These are phyloP conservation scores for Trichosporon sp. DNA, from an alignment of 1,284 basidiomycete species.

Conservation along the genomic window DNA sequence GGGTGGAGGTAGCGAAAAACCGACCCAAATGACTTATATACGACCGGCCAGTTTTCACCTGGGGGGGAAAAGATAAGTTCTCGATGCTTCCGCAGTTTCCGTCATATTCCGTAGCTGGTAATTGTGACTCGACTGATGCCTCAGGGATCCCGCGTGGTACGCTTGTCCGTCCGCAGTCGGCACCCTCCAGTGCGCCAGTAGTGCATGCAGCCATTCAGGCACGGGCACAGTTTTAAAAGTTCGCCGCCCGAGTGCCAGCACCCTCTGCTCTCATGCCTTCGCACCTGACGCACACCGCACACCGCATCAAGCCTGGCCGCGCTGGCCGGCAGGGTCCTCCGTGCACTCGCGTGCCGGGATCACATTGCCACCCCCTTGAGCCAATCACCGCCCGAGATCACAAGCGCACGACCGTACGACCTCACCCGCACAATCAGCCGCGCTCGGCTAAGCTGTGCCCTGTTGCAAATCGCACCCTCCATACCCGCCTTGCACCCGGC, in stretches of 20 bases:
- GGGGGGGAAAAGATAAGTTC: background rate
- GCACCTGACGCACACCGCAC: background rate
- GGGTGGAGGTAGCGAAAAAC: constrained; percentile 4
- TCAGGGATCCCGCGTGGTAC: too few relatives aligned
- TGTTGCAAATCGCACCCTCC: background rate
- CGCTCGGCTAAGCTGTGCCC: background rate
- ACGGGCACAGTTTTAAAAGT: background rate
- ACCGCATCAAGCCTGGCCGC: too few relatives aligned
- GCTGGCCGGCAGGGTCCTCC: background rate
- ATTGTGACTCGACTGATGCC: background rate
- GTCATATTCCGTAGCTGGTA: background rate
- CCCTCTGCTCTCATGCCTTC: background rate
- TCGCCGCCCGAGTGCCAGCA: too few relatives aligned
- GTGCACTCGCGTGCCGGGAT: background rate
- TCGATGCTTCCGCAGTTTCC: constrained; percentile 1
- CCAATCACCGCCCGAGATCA: background rate
- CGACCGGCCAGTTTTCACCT: background rate
- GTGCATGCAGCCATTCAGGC: too few relatives aligned
- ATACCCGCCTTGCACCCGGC: background rate
- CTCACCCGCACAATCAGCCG: background rate
- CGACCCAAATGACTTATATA: background rate
- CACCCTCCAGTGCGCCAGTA: too few relatives aligned
- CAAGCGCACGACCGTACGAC: background rate
- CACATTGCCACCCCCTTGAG: background rate
- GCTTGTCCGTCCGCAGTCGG: background rate